Evolutionary conservation across 345 rosid species (phyloP), one percentile per base, ranked within the genome.

Genomic region (Laguncularia racemosa): DNA sequence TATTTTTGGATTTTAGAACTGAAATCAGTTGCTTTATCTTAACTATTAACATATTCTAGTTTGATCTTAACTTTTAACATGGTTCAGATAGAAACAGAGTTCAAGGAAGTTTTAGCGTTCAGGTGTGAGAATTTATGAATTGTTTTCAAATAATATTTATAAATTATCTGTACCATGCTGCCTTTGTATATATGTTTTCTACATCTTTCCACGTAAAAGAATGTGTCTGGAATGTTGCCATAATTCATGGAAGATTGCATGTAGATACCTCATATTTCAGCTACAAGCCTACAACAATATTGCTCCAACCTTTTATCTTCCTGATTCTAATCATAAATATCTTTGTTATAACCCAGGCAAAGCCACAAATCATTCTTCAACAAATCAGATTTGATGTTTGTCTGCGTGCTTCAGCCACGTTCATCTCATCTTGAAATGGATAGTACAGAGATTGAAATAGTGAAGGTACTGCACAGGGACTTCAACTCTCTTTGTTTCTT

Each of bases 341-440:
- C 59, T 19, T 11, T 6, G 13, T 23, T 15, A 13, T 17, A 47
- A 2, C 48, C 13, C 62, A 78, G 83, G 75, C 73, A 78, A 50
- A 66, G 53, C 72, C 83, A 78, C 60, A 50, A 61, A n/a, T 54
- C 67, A 12, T 74, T 68, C 63, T 75, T 71, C 26, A 62, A 46
- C 7, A 78, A 78, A 52, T 78, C 83, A 12, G 75, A 74, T 54
- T 58, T 78, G 53, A 40, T 67, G 66, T 78, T 78, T 44, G 23
- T 78, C 48, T 78, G 83, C 68, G 23, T 71, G 66, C 48, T 78
- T 6, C 62, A 46, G 0, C 83, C 83, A 14, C 46, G 65, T 48
- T 69, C 74, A 20, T 66, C 47, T n/a, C 63, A 66, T 55, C 60
- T 74, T 53, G 63, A 66, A 55, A 68, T 58, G 69, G 73, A 74